Percentiles rank a stretch among this genome's conserved stretches.
These are phyloP conservation scores for Pulveroboletus sp. DNA, from an alignment of 768 basidiomycete species.

Conservation along the genomic window DNA sequence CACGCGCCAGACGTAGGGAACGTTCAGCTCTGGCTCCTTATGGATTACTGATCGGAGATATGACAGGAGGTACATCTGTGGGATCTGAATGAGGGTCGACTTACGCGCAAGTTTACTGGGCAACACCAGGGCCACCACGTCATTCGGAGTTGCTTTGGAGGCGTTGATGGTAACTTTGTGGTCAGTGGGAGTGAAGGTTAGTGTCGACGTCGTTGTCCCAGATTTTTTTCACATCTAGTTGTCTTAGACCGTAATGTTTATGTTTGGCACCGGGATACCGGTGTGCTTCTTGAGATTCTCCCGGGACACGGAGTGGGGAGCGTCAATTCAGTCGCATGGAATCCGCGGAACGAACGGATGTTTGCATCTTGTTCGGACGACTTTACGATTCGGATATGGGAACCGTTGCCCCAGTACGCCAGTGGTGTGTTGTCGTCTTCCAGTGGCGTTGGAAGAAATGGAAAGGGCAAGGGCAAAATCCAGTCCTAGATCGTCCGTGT, in stretches of 20 bases:
- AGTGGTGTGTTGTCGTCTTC: constrained; percentile 16
- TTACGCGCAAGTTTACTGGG: constrained; percentile 79
- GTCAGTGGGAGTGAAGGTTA: constrained; percentile 94
- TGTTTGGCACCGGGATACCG: constrained; percentile 90
- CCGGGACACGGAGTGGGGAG: constrained; percentile 83
- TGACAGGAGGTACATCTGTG: constrained; percentile 84
- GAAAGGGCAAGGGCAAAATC: constrained; percentile 64
- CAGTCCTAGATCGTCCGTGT: constrained; percentile 36
- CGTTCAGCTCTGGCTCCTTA: neutral
- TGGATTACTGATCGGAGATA: constrained; percentile 8
- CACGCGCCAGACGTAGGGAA: constrained; percentile 77
- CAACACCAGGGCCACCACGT: constrained; percentile 82
- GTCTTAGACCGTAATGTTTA: constrained; percentile 86
- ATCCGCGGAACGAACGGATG: constrained; percentile 81
- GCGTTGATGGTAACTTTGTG: constrained; percentile 81
- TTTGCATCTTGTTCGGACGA: constrained; percentile 98
- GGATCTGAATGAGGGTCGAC: constrained; percentile 65
- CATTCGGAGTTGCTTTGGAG: constrained; percentile 92
- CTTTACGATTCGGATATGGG: constrained; percentile 87
- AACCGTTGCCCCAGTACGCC: constrained; percentile 33
- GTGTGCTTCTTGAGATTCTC: constrained; percentile 79
- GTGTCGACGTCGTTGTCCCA: constrained; percentile 14
- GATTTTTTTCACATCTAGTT: constrained; percentile 9
- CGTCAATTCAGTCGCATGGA: constrained; percentile 97
- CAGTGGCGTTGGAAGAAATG: constrained; percentile 30